Conservation (phyloP, 139 green algal species). For the Desmodesmus armatus region DNA sequence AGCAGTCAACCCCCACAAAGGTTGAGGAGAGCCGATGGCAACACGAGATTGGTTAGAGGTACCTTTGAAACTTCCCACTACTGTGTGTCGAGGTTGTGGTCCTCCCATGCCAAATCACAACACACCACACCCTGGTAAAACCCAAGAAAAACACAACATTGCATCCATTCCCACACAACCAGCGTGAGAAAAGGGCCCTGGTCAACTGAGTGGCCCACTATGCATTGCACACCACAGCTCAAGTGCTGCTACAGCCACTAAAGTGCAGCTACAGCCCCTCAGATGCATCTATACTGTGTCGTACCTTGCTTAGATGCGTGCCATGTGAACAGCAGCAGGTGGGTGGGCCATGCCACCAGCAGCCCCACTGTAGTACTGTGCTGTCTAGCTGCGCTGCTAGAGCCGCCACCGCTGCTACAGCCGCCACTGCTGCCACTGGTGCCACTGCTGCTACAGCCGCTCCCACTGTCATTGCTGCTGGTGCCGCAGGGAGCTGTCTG, state of each 20-base stretch:
- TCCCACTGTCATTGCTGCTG: no score
- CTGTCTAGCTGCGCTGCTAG: no score
- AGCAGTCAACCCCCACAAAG: not conserved
- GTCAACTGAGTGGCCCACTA: not conserved
- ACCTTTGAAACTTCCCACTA: not conserved
- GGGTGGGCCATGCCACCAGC: conserved; percentile 3
- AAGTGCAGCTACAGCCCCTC: not conserved
- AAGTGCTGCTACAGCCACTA: not conserved
- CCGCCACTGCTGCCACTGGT: not conserved
- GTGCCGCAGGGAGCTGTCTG: no score
- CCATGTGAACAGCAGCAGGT: conserved; percentile 34
- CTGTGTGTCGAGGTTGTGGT: no score
- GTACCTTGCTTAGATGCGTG: not conserved
- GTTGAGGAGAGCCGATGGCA: not conserved
- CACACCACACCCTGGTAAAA: no score
- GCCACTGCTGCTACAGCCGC: not conserved
- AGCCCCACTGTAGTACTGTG: no score
- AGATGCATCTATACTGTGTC: not conserved
- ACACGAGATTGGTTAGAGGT: not conserved
- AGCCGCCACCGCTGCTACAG: no score
- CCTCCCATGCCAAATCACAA: no score
- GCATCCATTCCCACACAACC: not conserved
- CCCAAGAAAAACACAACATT: not conserved
- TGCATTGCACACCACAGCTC: not conserved
- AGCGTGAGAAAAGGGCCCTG: not conserved